These are phyloP conservation scores for Aspergillus neotritici DNA, from an alignment of 2,329 filamentous ascomycete species.

Conservation along the genomic window DNA sequence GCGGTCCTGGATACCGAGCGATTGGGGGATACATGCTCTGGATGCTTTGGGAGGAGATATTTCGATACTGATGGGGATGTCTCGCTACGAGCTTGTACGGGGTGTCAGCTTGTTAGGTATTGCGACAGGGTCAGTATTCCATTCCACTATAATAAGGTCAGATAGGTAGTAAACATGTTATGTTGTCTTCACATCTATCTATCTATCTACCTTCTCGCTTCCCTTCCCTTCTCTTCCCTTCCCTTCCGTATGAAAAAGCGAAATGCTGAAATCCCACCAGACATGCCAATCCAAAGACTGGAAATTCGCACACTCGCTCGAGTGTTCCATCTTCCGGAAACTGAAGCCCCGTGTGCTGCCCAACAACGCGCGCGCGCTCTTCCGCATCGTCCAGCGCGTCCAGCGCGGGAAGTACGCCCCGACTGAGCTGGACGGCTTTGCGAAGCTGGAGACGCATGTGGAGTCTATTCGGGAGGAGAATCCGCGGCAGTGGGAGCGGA, in stretches of 20 bases:
- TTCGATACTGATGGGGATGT: conserved; percentile 13
- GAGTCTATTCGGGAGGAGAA: conserved; percentile 42
- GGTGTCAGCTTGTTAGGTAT: conserved; percentile 55
- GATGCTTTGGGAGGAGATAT: conserved; percentile 47
- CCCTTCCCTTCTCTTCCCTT: neutral
- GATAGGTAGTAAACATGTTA: no score
- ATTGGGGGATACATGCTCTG: conserved; percentile 52
- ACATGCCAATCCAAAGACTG: conserved; percentile 56
- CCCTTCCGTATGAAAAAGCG: neutral
- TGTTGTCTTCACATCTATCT: neutral
- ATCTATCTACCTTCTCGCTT: neutral
- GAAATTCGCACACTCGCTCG: conserved; percentile 54
- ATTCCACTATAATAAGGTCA: no score
- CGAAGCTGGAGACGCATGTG: conserved; percentile 45
- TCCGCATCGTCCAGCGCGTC: conserved; percentile 48
- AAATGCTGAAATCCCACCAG: conserved; percentile 30
- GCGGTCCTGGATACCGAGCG: conserved; percentile 49
- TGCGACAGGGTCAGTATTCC: conserved; percentile 50
- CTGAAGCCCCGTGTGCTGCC: conserved; percentile 47
- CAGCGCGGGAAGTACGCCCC: conserved; percentile 31
- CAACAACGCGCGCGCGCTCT: conserved; percentile 50
- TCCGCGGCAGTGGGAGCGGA: conserved; percentile 42
- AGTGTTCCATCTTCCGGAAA: conserved; percentile 50
- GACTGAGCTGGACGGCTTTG: conserved; percentile 41
- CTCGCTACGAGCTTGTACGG: conserved; percentile 50